Evolutionary conservation across 2,329 filamentous ascomycete genomes (phyloP).

Genomic region (Alternaria metachromatica): DNA sequence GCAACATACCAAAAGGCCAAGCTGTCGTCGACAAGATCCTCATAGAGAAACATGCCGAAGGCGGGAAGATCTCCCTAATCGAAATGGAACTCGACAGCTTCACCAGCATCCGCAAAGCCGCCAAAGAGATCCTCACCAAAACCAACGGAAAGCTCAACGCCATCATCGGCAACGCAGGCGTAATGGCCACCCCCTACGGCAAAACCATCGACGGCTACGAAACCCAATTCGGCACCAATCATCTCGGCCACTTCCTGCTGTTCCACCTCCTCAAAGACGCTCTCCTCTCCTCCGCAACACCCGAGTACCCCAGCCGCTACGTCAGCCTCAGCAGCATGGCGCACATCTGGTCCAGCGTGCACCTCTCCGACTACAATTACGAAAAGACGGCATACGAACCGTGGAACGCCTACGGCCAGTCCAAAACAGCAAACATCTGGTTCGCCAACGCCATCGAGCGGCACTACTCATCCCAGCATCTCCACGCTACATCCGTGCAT

Average conservation of each 20-base stretch:
- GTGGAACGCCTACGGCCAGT: background rate
- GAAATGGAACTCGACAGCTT: slow-evolving; percentile 25
- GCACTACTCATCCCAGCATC: background rate
- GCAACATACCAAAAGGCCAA: background rate
- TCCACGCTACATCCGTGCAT: background rate
- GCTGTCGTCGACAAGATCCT: background rate
- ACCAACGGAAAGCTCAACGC: slow-evolving; percentile 21
- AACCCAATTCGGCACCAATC: slow-evolving; percentile 53
- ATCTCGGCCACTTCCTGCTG: slow-evolving; percentile 59
- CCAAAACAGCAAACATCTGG: background rate
- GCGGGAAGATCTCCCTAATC: background rate
- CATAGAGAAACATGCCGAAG: background rate
- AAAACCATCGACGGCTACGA: slow-evolving; percentile 43
- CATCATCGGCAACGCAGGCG: slow-evolving; percentile 38
- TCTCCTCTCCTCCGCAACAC: slow-evolving; percentile 49
- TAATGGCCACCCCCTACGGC: slow-evolving; percentile 40
- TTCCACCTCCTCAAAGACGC: slow-evolving; percentile 57
- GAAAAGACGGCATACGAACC: background rate
- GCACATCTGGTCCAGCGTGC: background rate
- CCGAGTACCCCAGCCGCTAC: slow-evolving; percentile 11
- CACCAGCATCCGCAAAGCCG: slow-evolving; percentile 14
- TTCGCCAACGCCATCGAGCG: background rate
- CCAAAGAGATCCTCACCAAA: slow-evolving; percentile 4
- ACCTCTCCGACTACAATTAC: background rate
- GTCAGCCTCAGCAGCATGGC: background rate